phyloP scores from a whole-genome alignment of 208 protist species.

The Acanthamoeba sp. region DNA sequence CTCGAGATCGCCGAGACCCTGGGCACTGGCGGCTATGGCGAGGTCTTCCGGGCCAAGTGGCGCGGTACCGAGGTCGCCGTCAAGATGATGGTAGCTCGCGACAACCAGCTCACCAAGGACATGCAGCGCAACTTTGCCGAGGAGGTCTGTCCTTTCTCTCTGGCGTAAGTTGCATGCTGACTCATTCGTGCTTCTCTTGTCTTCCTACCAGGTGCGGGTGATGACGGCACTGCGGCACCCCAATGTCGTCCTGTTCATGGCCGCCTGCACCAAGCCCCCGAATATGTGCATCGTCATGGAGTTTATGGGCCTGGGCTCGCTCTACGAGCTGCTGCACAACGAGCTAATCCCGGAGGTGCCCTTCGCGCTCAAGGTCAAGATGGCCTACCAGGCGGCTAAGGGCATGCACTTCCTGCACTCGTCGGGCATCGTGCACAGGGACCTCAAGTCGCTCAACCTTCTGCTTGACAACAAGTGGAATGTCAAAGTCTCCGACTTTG shows the following conservation, averaged over 20 bases:
- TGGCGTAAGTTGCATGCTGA: not conserved
- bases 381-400: conserved; percentile 41
- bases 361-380: conserved; percentile 9
- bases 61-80: not conserved
- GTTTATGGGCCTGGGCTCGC: conserved; percentile 55
- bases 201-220: not conserved
- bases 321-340: conserved; percentile 58
- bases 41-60: conserved; percentile 47
- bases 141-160: not conserved
- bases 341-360: conserved; percentile 3
- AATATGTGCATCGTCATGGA: conserved; percentile 70
- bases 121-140: conserved; percentile 49
- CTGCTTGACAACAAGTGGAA: conserved; percentile 57
- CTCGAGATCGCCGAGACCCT: conserved; percentile 51
- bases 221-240: conserved; percentile 65
- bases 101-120: conserved; percentile 13
- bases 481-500: conserved; percentile 55
- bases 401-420: conserved; percentile 33
- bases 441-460: conserved; percentile 45
- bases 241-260: conserved; percentile 60
- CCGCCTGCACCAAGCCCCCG: conserved; percentile 18
- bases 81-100: not conserved
- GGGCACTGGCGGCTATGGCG: conserved; percentile 40
- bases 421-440: conserved; percentile 30
- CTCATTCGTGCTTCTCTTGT: not conserved